These are phyloP conservation scores for Lojkania enalia DNA, from an alignment of 2,329 filamentous ascomycete genomes.

Conservation along the genomic window DNA sequence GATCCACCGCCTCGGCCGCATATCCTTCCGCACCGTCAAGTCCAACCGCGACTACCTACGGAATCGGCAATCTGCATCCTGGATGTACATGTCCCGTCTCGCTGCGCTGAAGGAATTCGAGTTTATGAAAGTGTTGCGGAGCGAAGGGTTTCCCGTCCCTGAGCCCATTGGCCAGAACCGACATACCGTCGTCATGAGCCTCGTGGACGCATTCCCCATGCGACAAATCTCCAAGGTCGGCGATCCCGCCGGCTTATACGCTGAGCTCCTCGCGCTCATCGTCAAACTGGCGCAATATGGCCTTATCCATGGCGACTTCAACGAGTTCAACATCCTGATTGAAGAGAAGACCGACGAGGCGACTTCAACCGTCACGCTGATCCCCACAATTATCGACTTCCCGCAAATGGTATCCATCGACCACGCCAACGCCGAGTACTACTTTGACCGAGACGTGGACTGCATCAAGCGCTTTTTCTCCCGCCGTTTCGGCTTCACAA, in stretches of 20 bases:
- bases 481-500: slow-evolving; percentile 83
- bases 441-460: slow-evolving; percentile 93
- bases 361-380: slow-evolving; percentile 56
- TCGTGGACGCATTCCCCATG: slow-evolving; percentile 89
- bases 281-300: slow-evolving; percentile 81
- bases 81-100: slow-evolving; percentile 97
- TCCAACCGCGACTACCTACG: slow-evolving; percentile 93
- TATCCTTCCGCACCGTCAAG: slow-evolving; percentile 96
- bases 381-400: slow-evolving; percentile 92
- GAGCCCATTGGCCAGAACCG: slow-evolving; percentile 85
- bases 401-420: slow-evolving; percentile 98
- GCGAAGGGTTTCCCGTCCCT: slow-evolving; percentile 87
- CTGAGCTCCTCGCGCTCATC: slow-evolving; percentile 86
- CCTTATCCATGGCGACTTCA: slow-evolving; percentile 96
- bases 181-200: slow-evolving; percentile 94
- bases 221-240: slow-evolving; percentile 84
- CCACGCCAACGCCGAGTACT: slow-evolving; percentile 91
- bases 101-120: slow-evolving; percentile 93
- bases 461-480: slow-evolving; percentile 96
- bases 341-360: slow-evolving; percentile 64
- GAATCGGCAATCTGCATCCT: slow-evolving; percentile 77
- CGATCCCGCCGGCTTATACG: slow-evolving; percentile 82
- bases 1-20: slow-evolving; percentile 91
- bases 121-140: slow-evolving; percentile 84
- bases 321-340: slow-evolving; percentile 97